Evolutionary conservation across 805 yeast species (phyloP), one percentile per base, ranked within the genome.

Genomic region (Saturnispora dispora): DNA sequence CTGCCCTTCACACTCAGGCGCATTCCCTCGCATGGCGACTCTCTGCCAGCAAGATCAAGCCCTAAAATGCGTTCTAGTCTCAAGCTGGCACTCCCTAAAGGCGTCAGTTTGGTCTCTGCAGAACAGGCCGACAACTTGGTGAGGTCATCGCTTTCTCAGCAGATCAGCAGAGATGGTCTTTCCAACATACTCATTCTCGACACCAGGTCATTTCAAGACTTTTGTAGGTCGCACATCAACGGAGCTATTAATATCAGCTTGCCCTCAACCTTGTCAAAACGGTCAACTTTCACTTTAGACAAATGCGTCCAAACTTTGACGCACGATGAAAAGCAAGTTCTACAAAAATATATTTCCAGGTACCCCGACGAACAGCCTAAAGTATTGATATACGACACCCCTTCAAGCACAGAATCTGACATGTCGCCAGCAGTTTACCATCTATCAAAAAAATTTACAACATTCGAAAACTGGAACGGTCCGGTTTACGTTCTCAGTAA

Each of bases 221-320:
- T 71, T 62, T 74, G 82, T 42, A 76, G 72, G 53, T 62, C 73
- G 2, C 88, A 83, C 55, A 65, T 91, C 11, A 60, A 58, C 4
- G 71, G 76, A 41, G 77, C 97, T 0, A 71, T 87, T 44, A 88
- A 88, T 63, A 75, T 91, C 36, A 87, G 95, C 64, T 68, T 90
- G 13, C 97, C 98, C 2, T 84, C 96, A n/a, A 90, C 97, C 0
- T 71, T 90, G 41, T 69, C 90, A 55, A 85, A 82, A 63, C 76
- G 98, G 56, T 71, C 81, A 32, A 83, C 82, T 49, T 90, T 86
- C 60, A 80, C 81, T 3, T 70, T 90, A 51, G 70, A 69, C 45
- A 74, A 81, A 60, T 81, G 88, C 57, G 67, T 85, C 23, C 78
- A 76, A 47, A 81, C 86, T 30, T 66, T 85, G 47, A 79, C 87